Evolutionary conservation across 2,329 filamentous ascomycete genomes (phyloP), one percentile per base, ranked within the genome.

Genomic region (Fusarium beomiforme): DNA sequence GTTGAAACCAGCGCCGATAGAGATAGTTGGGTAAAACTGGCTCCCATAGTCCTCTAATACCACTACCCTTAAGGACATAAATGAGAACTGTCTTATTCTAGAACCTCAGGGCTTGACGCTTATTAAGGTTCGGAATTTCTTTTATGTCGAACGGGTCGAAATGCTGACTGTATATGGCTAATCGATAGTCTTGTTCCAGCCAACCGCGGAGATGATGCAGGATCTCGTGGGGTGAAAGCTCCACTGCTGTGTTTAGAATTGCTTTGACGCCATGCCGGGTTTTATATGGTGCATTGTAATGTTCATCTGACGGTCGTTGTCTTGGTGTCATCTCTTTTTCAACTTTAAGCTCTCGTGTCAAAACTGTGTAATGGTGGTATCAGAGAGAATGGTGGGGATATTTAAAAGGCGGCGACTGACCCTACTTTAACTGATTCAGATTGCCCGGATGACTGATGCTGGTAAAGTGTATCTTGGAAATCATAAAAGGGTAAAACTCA

Each of bases 1-100:
- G 43, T 19, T 39, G 51, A 43, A 66, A 63, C 58, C 59, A 66
- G 24, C 7, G 44, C 8, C 51, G 44, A 26, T 63, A 63, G 14
- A 58, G 31, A 24, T 53, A 58, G 13, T 53, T 66, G 8, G 54
- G 51, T 9, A 66, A 16, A 23, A 57, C 16, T 5, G 14, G 41
- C 9, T 43, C 4, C 41, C 21, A 24, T 17, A 47, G 8, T 26
- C 36, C 42, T 29, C 31, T 23, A 14, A 29, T 53, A 17, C 24
- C 51, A 17, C 43, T 19, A 8, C 8, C 43, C 4, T 14, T 13
- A 6, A n/a, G 12, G 19, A 54, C 37, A 46, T 62, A 62, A 33
- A 62, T 34, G 3, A 44, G 31, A 36, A 62, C 39, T 1, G 51
- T 53, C 16, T 66, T 62, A 14, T 62, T 66, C 4, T 37, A 39